Conservation (phyloP, 2,329 filamentous ascomycete species). For the Hymenoscyphus repandus region DNA sequence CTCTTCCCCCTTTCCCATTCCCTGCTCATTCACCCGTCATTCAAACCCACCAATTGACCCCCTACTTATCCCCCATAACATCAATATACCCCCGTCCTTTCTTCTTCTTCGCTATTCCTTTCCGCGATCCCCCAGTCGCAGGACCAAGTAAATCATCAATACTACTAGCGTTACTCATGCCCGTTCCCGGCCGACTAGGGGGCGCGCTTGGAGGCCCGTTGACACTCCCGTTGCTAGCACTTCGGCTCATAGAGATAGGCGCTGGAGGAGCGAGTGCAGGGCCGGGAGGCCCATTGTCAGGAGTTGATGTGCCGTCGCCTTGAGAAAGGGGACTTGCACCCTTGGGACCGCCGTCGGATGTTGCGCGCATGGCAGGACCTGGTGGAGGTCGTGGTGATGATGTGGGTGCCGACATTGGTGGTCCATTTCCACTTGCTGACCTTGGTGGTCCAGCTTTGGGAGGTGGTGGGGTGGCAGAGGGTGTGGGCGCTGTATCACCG, state of each 20-base stretch:
- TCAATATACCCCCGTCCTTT: slow-evolving; percentile 90
- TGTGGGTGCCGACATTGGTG: slow-evolving; percentile 6
- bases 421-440: slow-evolving; percentile 25
- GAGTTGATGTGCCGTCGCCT: slow-evolving; percentile 3
- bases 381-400: slow-evolving; percentile 3
- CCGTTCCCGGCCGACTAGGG: slow-evolving; percentile 67
- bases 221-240: slow-evolving; percentile 20
- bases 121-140: slow-evolving; percentile 61
- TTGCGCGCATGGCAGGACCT: not conserved
- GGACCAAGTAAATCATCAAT: slow-evolving; percentile 89
- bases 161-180: slow-evolving; percentile 86
- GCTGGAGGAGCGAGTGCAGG: slow-evolving; percentile 13
- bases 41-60: no score
- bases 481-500: slow-evolving; percentile 53
- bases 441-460: slow-evolving; percentile 51
- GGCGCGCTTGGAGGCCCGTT: slow-evolving; percentile 35
- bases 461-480: slow-evolving; percentile 71
- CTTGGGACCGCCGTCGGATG: slow-evolving; percentile 25
- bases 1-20: no score
- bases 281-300: not conserved
- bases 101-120: slow-evolving; percentile 56
- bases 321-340: slow-evolving; percentile 22
- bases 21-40: no score
- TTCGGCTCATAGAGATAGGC: slow-evolving; percentile 19
- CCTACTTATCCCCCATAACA: slow-evolving; percentile 64